Percentiles rank a stretch among this genome's conserved stretches.
These are phyloP conservation scores for Myxozyma mucilagina DNA, from an alignment of 805 yeast genomes.

Conservation along the genomic window DNA sequence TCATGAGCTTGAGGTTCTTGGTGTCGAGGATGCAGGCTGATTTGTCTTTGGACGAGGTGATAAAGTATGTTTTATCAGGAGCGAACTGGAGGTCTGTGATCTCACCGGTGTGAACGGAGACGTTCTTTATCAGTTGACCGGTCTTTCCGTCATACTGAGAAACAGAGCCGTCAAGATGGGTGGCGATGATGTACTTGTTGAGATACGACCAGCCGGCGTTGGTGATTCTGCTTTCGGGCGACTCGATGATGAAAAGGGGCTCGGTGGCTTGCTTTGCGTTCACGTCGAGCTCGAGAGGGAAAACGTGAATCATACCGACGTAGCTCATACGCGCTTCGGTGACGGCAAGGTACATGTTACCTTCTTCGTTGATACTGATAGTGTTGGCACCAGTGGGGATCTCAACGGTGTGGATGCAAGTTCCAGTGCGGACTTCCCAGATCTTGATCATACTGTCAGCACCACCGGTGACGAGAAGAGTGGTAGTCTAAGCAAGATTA, in stretches of 20 bases:
- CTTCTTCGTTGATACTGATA: conserved; percentile 80
- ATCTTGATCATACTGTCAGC: conserved; percentile 84
- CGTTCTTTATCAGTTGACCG: conserved; percentile 64
- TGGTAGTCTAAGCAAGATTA: conserved; percentile 45
- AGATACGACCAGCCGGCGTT: conserved; percentile 83
- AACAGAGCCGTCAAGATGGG: conserved; percentile 83
- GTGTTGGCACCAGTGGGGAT: conserved; percentile 85
- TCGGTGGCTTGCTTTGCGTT: conserved; percentile 33
- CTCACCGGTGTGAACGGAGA: conserved; percentile 66
- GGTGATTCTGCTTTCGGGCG: conserved; percentile 53
- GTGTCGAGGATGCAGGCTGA: conserved; percentile 76
- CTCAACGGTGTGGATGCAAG: conserved; percentile 68
- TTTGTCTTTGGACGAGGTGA: conserved; percentile 91
- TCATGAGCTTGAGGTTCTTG: conserved; percentile 68
- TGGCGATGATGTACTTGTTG: conserved; percentile 66
- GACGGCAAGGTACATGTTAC: conserved; percentile 66
- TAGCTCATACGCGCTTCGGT: conserved; percentile 92
- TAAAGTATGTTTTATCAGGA: conserved; percentile 81
- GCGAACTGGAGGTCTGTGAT: conserved; percentile 90
- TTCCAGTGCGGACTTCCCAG: conserved; percentile 82
- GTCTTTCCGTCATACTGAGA: conserved; percentile 76
- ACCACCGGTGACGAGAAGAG: conserved; percentile 78
- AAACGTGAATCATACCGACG: conserved; percentile 72
- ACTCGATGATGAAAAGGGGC: conserved; percentile 34
- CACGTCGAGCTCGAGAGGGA: conserved; percentile 57